phyloP scores from a whole-genome alignment of 352 stramenopile species.

The Phytopythium aichiense region DNA sequence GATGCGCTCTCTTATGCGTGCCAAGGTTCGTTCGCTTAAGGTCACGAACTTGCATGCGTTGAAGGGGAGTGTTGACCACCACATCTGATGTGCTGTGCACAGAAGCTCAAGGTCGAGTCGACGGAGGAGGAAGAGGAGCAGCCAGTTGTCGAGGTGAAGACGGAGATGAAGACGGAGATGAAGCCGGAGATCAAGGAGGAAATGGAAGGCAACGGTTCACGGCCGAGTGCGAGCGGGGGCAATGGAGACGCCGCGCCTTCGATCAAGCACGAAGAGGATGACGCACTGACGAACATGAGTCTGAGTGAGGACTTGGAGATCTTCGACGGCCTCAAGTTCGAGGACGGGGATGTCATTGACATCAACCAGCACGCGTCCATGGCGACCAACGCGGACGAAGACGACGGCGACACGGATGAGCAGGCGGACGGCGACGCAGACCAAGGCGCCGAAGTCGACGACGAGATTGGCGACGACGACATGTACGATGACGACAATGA shows the following conservation, averaged over 20 bases:
- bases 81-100: neutral
- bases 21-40: constrained; percentile 24
- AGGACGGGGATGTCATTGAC: constrained; percentile 79
- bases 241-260: neutral
- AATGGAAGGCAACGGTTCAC: neutral
- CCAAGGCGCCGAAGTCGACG: constrained; percentile 14
- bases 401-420: constrained; percentile 13
- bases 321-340: constrained; percentile 86
- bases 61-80: neutral
- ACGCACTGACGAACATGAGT: constrained; percentile 67
- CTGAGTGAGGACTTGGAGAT: constrained; percentile 78
- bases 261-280: constrained; percentile 17
- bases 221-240: neutral
- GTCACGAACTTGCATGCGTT: neutral
- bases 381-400: constrained; percentile 8
- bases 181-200: constrained; percentile 8
- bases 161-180: neutral
- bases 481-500: constrained; percentile 67
- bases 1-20: constrained; percentile 37
- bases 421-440: constrained; percentile 18
- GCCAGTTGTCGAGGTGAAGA: neutral
- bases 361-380: constrained; percentile 35
- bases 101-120: neutral
- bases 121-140: neutral
- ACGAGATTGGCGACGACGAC: constrained; percentile 21